phyloP scores from a whole-genome alignment of 176 grass and related monocot species.

The Phyllostachys edulis region DNA sequence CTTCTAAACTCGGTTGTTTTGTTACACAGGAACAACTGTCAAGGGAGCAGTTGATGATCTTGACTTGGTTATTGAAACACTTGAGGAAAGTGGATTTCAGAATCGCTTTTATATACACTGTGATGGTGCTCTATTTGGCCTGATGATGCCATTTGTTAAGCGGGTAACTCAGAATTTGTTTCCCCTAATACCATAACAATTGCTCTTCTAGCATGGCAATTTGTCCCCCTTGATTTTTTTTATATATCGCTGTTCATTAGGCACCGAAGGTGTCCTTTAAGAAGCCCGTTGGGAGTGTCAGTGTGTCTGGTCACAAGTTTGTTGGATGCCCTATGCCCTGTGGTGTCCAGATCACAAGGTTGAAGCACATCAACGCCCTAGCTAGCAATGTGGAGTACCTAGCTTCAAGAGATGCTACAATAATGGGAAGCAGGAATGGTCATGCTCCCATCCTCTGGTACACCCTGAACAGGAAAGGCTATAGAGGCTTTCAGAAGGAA shows the following conservation, averaged over 20 bases:
- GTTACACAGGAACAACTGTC: constrained; percentile 54
- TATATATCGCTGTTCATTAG: constrained; percentile 22
- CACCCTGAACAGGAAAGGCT: constrained; percentile 54
- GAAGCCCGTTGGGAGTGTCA: constrained; percentile 66
- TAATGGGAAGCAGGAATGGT: constrained; percentile 65
- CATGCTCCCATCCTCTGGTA: constrained; percentile 58
- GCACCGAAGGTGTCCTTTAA: constrained; percentile 66
- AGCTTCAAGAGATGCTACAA: constrained; percentile 62
- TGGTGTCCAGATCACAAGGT: constrained; percentile 57
- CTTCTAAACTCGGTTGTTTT: not conserved
- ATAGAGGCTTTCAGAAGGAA: constrained; percentile 60
- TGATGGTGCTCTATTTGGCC: constrained; percentile 70
- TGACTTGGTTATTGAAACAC: constrained; percentile 59
- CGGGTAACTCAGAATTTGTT: constrained; percentile 33
- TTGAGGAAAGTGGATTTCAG: constrained; percentile 53
- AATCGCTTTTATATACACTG: constrained; percentile 72
- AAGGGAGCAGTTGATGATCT: constrained; percentile 82
- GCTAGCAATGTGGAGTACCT: constrained; percentile 66
- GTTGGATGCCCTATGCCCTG: constrained; percentile 73
- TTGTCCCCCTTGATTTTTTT: not conserved
- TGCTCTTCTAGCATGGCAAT: not conserved
- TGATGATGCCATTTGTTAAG: constrained; percentile 76
- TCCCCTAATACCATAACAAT: not conserved
- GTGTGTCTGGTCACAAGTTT: constrained; percentile 69
- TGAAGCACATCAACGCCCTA: constrained; percentile 56